phyloP scores from a whole-genome alignment of 176 grass and related monocot species.

The Oryza officinalis region DNA sequence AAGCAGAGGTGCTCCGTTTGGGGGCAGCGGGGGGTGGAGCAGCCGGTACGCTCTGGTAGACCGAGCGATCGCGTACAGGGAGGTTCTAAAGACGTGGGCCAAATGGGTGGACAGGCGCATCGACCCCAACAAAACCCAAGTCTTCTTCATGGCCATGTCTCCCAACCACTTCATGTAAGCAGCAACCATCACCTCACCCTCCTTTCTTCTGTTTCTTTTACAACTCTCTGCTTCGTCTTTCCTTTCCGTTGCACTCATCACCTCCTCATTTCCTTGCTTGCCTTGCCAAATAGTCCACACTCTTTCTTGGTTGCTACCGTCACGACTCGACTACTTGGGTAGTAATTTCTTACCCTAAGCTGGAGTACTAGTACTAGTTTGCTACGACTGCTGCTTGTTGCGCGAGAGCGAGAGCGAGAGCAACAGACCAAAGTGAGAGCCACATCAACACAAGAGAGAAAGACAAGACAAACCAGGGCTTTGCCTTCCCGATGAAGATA shows the following conservation, averaged over 20 bases:
- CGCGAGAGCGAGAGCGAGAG: not conserved
- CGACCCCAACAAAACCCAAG: conserved; percentile 57
- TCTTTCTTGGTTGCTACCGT: not conserved
- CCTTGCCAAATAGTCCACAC: too few relatives aligned
- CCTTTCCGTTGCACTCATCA: not conserved
- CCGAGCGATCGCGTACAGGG: conserved; percentile 63
- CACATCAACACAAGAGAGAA: not conserved
- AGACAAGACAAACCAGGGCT: not conserved
- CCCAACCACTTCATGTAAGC: conserved; percentile 63
- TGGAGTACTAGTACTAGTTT: not conserved
- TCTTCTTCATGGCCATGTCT: conserved; percentile 96
- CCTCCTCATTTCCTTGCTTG: too few relatives aligned
- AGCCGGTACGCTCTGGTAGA: conserved; percentile 66
- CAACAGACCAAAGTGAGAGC: not conserved
- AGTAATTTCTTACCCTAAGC: not conserved
- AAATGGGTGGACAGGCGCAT: conserved; percentile 79
- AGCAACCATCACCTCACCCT: too few relatives aligned
- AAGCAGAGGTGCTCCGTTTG: conserved; percentile 16
- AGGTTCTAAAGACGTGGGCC: conserved; percentile 76
- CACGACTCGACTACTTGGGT: too few relatives aligned
- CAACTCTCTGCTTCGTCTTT: too few relatives aligned
- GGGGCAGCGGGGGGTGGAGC: conserved; percentile 21
- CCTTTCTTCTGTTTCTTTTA: too few relatives aligned
- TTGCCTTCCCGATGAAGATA: not conserved
- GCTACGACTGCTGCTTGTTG: not conserved